Evolutionary conservation across 192 early-diverging fungal species (phyloP), one percentile per base, ranked within the genome.

Genomic region (Umbelopsis isabellina): DNA sequence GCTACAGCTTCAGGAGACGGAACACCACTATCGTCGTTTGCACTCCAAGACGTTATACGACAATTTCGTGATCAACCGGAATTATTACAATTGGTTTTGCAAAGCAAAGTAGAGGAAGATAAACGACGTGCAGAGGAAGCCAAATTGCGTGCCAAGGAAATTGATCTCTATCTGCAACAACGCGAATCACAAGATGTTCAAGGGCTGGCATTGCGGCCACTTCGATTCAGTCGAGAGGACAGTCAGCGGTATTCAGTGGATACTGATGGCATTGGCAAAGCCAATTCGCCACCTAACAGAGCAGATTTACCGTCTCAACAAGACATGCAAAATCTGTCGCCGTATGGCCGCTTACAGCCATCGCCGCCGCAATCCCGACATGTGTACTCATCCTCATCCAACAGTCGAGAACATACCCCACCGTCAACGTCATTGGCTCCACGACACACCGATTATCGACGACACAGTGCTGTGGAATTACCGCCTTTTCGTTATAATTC

Each of bases 31-130:
- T 35, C 55, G 20, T 48, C 72, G 9, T 83, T 76, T 33, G 86
- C 85, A 69, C 70, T 87, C 0, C 82, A 85, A 46, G 79, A 82
- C 9, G 76, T 87, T 41, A 72, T 87, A 13, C 66, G 80, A 2
- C 78, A 79, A 16, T 87, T 83, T 55, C 53, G 76, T 30, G 69
- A 71, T 0, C 80, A 87, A 50, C 86, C 84, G 6, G 86, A 87
- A 13, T 74, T 87, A 27, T 58, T 87, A 8, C 79, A 80, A 30
- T 44, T 87, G 35, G 85, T 87, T 46, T 71, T 87, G 45, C 53
- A 74, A n/a, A 83, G 82, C 45, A 87, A 85, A 75, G 82, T 83
- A 7, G 83, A 87, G 50, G 86, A 87, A 66, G 86, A 87, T 51
- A 78, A 80, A 52, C 81, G 86, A 65, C 75, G 79, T 68, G 72